Base-by-base conservation (phyloP, 345 rosid genomes). In the Theobroma cacao region DNA sequence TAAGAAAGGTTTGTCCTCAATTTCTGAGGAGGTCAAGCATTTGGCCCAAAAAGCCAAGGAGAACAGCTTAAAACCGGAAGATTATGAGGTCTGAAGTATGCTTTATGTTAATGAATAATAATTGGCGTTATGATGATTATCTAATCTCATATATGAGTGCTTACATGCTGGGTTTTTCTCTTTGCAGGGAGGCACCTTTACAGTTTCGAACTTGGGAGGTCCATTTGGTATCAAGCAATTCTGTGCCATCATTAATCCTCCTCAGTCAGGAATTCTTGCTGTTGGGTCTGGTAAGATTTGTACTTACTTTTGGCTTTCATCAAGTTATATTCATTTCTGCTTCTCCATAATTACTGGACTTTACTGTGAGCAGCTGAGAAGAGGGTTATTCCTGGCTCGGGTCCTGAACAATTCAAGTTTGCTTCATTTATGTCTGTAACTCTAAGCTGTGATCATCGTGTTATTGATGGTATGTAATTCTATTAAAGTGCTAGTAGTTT, bases 171-270 rank as follows among this genome's bases (percentile, higher is more conserved):
- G 48, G 15, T 69, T 77, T 82, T 66, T 15, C 17, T 58, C 13
- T 68, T 79, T 83, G 56, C 94, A 96, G 97, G 97, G 98, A 82
- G 99, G 99, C 74, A 94, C 99, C 26, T 96, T 96, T 73, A 90
- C 97, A 13, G 97, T 96, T 33, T 89, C 99, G 67, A 96, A 96
- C 86, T 85, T 96, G 87, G 99, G 99, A 76, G 99, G 99, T 56
- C 97, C 99, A n/a, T 94, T 92, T 48, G 98, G 98, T 22, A 84
- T 96, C 86, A 94, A 90, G 84, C 98, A 96, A 76, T 92, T 96
- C 75, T 94, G 97, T 78, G 99, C 98, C 55, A 92, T 94, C 72
- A 84, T 96, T 68, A 96, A 94, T 86, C 99, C 98, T 79, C 99
- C 98, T 78, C 98, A 95, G 81, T 83, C 99, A 5, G 97, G 94